phyloP scores from a whole-genome alignment of 2,329 filamentous ascomycete genomes.

The Paraphaeosphaeria minitans region DNA sequence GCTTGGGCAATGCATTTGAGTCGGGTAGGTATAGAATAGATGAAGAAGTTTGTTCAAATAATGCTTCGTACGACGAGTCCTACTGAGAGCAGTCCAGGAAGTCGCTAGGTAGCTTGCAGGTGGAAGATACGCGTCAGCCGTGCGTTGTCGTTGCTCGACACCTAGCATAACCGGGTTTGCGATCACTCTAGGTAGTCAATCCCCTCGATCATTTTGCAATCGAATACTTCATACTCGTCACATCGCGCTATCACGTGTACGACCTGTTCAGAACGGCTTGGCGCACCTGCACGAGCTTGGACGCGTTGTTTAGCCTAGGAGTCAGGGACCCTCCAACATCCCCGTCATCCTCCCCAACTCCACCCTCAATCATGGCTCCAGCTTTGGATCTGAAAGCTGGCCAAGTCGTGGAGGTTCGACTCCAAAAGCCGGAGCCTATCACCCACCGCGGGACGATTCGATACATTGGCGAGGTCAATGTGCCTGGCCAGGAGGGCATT shows the following conservation, averaged over 20 bases:
- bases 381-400: conserved; percentile 54
- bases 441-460: conserved; percentile 80
- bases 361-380: conserved; percentile 1
- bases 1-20: too few species aligned
- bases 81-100: too few species aligned
- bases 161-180: neutral
- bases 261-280: neutral
- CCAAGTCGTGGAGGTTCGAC: conserved; percentile 72
- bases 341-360: neutral
- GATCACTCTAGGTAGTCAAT: neutral
- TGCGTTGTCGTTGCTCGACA: too few species aligned
- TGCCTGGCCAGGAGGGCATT: conserved; percentile 73
- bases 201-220: neutral
- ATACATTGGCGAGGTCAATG: conserved; percentile 69
- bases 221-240: neutral
- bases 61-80: too few species aligned
- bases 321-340: neutral
- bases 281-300: neutral
- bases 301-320: conserved; percentile 6
- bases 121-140: too few species aligned
- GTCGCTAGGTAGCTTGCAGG: too few species aligned
- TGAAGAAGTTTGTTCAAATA: neutral
- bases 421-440: conserved; percentile 38
- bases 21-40: neutral
- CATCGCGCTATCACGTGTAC: conserved; percentile 2